Percentiles rank a stretch among this genome's conserved stretches.
These are phyloP conservation scores for Exophiala viscosa DNA, from an alignment of 2,329 filamentous ascomycete species.

Conservation along the genomic window DNA sequence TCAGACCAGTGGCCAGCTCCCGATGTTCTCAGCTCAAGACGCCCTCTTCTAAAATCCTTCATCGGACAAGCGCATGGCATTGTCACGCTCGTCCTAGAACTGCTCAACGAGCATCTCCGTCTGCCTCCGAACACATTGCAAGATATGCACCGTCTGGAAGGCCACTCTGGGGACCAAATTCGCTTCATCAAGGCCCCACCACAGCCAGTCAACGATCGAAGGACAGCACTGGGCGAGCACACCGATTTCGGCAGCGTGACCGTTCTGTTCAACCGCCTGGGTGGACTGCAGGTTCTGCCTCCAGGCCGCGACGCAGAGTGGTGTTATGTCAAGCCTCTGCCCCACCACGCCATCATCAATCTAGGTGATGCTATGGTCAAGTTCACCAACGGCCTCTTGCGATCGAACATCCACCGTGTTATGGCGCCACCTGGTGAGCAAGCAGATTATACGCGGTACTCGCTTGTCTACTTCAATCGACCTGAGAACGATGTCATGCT, in stretches of 20 bases:
- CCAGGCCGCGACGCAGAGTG: constrained; percentile 43
- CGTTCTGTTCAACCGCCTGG: constrained; percentile 54
- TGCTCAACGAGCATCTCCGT: constrained; percentile 44
- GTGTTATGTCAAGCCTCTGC: constrained; percentile 52
- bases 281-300: constrained; percentile 52
- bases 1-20: constrained; percentile 42
- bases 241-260: constrained; percentile 58
- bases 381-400: constrained; percentile 41
- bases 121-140: constrained; percentile 42
- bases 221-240: constrained; percentile 50
- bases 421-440: constrained; percentile 50
- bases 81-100: constrained; percentile 42
- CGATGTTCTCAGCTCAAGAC: constrained; percentile 37
- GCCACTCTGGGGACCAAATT: constrained; percentile 51
- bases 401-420: constrained; percentile 48
- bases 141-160: constrained; percentile 45
- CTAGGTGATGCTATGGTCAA: constrained; percentile 40
- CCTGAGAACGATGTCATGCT: constrained; percentile 49
- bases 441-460: constrained; percentile 43
- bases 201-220: constrained; percentile 41
- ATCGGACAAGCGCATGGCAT: constrained; percentile 45
- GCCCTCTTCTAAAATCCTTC: constrained; percentile 41
- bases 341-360: constrained; percentile 40
- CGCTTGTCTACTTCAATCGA: constrained; percentile 54
- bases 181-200: constrained; percentile 51